These are phyloP conservation scores for Cryptococcus sp. DNA, from an alignment of 1,284 basidiomycete genomes.

Conservation along the genomic window DNA sequence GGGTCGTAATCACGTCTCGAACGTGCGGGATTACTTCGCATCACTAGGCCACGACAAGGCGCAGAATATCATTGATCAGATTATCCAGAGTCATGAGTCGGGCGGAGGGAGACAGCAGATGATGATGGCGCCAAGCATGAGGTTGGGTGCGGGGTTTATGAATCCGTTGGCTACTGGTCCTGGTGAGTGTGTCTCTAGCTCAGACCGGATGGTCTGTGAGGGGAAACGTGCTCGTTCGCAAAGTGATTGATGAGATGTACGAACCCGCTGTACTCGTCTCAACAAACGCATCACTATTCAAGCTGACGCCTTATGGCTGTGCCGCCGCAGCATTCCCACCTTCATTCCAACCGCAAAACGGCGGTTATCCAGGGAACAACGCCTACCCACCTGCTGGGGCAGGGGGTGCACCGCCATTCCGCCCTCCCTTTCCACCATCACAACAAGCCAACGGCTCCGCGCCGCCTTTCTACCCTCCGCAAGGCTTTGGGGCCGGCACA, in stretches of 20 bases:
- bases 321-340: not conserved
- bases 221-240: too few relatives aligned
- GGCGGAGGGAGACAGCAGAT: slow-evolving; percentile 41
- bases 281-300: too few relatives aligned
- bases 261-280: too few relatives aligned
- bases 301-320: not conserved
- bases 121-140: slow-evolving; percentile 71
- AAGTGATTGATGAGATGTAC: not conserved
- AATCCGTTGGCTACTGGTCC: slow-evolving; percentile 36
- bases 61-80: slow-evolving; percentile 93
- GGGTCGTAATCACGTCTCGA: slow-evolving; percentile 92
- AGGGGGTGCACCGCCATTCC: slow-evolving; percentile 53
- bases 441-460: slow-evolving; percentile 33
- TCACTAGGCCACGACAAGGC: slow-evolving; percentile 94
- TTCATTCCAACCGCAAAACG: too few relatives aligned
- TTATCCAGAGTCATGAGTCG: slow-evolving; percentile 84
- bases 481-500: slow-evolving; percentile 12
- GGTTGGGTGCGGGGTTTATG: slow-evolving; percentile 47
- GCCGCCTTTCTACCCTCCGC: slow-evolving; percentile 11
- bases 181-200: slow-evolving; percentile 15
- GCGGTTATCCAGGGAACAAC: slow-evolving; percentile 1
- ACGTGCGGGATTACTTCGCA: slow-evolving; percentile 96
- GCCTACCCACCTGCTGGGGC: slow-evolving; percentile 6
- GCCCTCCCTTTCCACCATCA: slow-evolving; percentile 22
- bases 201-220: not conserved